Evolutionary conservation across 345 rosid genomes (phyloP), one percentile per base, ranked within the genome.

Genomic region (Eucalyptus microcorys): DNA sequence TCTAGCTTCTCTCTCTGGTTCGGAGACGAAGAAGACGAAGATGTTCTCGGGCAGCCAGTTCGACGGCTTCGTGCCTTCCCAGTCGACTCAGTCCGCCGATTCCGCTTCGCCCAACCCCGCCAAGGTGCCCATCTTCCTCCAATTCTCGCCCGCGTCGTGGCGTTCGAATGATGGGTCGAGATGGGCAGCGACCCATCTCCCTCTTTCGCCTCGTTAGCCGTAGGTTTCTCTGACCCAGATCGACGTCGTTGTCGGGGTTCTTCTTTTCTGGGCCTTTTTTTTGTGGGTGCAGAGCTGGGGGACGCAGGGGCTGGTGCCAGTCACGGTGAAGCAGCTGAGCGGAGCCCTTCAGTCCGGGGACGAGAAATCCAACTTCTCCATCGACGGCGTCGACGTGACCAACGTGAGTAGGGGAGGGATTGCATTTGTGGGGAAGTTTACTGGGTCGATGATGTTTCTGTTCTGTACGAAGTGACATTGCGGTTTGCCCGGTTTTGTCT

Each of bases 271-370:
- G 50, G 80, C 40, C 55, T 42, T 42, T 85, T 45, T 15, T 52
- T 52, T 52, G 80, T 80, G 83, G 68, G 50, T 88, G 71, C 92
- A 95, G 97, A 90, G 87, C 90, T 96, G 99, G 49, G 98, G 95
- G 57, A 92, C 94, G 10, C 96, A 93, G 71, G 97, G 98, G 32
- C 90, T 96, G 90, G 90, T 94, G 42, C 97, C 99, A 7, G 93
- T 95, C 85, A 96, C 99, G 13, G 96, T 96, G 92, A 97, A 96
- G 96, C 98, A 95, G 93, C 92, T 95, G 53, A 96, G 97, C 42
- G 95, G 95, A 91, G 93, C 96, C 89, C 94, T 93, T 86, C 98
- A 95, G 17, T 91, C 97, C 7, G 94, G 97, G 49, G 96, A 94
- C 85, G 99, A 97, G 50, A 96, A 95, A 89, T 95, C 98, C 24